A percentile compares a stretch with the other conserved stretches of the same genome.
Conservation (phyloP, 176 grass and related monocot genomes). For the Zizania latifolia region DNA sequence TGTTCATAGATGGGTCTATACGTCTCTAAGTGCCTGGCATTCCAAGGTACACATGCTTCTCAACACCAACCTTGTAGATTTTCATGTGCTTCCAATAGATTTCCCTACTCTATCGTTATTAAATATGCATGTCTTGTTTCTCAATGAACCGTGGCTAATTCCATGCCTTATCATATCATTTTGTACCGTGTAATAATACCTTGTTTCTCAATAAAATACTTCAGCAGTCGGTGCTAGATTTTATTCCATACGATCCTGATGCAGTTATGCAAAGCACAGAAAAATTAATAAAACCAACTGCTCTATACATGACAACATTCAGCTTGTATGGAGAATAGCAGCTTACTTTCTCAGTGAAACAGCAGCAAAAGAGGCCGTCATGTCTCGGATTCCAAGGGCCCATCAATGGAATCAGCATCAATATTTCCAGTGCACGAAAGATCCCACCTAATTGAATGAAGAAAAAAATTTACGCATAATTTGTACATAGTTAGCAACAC, state of each 20-base stretch:
- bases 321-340: too few relatives aligned
- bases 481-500: not conserved
- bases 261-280: too few relatives aligned
- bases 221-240: too few relatives aligned
- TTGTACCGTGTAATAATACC: too few relatives aligned
- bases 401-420: not conserved
- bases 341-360: too few relatives aligned
- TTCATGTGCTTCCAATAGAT: not conserved
- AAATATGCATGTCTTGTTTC: not conserved
- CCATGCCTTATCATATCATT: too few relatives aligned
- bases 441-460: not conserved
- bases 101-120: not conserved
- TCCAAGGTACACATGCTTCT: not conserved
- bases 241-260: too few relatives aligned
- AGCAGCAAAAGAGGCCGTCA: too few relatives aligned
- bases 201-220: too few relatives aligned
- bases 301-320: too few relatives aligned
- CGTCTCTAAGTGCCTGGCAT: not conserved
- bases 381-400: not conserved
- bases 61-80: constrained; percentile 5
- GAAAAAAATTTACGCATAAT: not conserved
- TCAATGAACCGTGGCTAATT: not conserved
- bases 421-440: not conserved
- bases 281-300: too few relatives aligned
- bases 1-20: not conserved